phyloP scores from a whole-genome alignment of 2,329 filamentous ascomycete genomes.

The Xylaria sp. region DNA sequence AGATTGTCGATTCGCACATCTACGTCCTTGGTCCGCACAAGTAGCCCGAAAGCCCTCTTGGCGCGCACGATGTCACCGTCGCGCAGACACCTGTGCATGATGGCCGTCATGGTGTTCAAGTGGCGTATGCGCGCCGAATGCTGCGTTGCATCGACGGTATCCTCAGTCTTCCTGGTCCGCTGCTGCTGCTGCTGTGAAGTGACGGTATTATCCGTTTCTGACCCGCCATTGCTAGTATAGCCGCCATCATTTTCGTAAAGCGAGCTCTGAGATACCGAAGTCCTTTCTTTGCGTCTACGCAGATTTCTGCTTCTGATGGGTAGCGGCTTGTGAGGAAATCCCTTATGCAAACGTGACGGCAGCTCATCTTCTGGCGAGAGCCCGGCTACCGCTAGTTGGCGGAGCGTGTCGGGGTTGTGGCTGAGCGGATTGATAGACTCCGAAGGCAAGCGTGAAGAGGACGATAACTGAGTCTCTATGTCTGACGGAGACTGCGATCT shows the following conservation, averaged over 20 bases:
- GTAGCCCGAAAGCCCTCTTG: slow-evolving; percentile 77
- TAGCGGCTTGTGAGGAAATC: slow-evolving; percentile 65
- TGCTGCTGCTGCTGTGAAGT: slow-evolving; percentile 8
- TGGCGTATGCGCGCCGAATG: slow-evolving; percentile 62
- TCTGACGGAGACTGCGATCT: slow-evolving; percentile 29
- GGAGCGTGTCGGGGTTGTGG: slow-evolving; percentile 62
- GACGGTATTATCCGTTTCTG: slow-evolving; percentile 19
- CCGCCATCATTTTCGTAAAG: neutral
- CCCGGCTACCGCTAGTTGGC: slow-evolving; percentile 66
- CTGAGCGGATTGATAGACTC: slow-evolving; percentile 66
- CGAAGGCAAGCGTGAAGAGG: slow-evolving; percentile 44
- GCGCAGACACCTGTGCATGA: slow-evolving; percentile 78
- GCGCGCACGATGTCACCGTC: slow-evolving; percentile 77
- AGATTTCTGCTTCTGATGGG: slow-evolving; percentile 29
- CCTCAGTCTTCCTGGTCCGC: slow-evolving; percentile 30
- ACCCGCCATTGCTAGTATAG: neutral
- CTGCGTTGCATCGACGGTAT: slow-evolving; percentile 23
- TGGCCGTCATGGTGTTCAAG: slow-evolving; percentile 72
- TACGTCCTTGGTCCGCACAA: slow-evolving; percentile 70
- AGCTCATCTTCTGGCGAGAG: slow-evolving; percentile 59
- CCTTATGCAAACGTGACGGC: slow-evolving; percentile 52
- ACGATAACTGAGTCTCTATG: slow-evolving; percentile 30
- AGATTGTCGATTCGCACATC: slow-evolving; percentile 76
- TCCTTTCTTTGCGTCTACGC: slow-evolving; percentile 3
- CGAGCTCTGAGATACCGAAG: neutral